Evolutionary conservation across 2,329 filamentous ascomycete genomes (phyloP).

Genomic region (Amphichorda felina): DNA sequence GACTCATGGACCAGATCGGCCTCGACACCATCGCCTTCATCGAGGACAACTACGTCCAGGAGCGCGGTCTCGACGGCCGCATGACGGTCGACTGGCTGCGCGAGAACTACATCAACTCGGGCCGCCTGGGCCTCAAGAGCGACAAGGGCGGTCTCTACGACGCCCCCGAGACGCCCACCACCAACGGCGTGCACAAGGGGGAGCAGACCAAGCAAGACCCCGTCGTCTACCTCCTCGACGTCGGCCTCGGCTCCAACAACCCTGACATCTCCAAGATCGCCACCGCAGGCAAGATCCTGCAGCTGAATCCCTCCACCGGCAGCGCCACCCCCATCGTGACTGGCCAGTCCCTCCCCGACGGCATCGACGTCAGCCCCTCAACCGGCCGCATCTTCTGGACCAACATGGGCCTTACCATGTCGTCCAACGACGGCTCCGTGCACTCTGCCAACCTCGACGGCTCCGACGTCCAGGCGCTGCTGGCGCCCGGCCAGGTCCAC

Average conservation of each 20-base stretch:
- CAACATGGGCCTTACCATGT: conserved; percentile 38
- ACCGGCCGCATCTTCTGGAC: conserved; percentile 35
- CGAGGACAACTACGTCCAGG: conserved; percentile 37
- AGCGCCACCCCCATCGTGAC: no score
- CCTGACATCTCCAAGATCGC: no score
- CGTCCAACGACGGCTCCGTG: conserved; percentile 30
- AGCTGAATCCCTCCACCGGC: no score
- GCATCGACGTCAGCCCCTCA: conserved; percentile 24
- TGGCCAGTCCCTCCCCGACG: no score
- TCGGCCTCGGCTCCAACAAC: no score
- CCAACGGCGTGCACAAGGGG: no score
- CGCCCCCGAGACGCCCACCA: no score
- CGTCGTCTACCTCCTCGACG: no score
- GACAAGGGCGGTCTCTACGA: no score
- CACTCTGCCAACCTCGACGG: conserved; percentile 37
- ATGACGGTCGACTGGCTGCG: no score
- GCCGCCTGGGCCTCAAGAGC: conserved; percentile 38
- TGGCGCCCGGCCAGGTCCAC: conserved; percentile 30
- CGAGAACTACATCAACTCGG: conserved; percentile 28
- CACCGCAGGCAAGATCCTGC: no score
- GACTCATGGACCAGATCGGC: conserved; percentile 37
- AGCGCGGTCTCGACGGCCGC: conserved; percentile 30
- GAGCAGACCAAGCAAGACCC: no score
- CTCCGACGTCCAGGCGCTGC: conserved; percentile 25
- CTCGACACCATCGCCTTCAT: conserved; percentile 41